These are phyloP conservation scores for Eimeria maxima DNA, from an alignment of 169 alveolate genomes.

Conservation along the genomic window DNA sequence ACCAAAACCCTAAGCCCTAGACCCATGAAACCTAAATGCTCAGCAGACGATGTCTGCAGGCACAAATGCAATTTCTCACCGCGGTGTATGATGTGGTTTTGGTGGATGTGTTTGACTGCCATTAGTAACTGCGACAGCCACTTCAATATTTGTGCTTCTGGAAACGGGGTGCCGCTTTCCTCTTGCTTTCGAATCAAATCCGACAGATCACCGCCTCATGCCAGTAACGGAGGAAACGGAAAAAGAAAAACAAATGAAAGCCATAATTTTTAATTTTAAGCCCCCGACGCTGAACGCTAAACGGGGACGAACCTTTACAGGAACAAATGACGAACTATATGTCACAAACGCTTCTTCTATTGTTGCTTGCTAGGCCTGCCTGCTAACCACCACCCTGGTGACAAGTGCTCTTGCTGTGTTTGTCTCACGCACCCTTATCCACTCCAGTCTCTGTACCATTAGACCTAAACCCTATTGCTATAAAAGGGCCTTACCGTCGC, in stretches of 20 bases:
- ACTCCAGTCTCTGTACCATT: background rate
- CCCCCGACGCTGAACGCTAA: background rate
- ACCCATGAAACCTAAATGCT: no score
- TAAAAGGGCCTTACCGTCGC: constrained; percentile 90
- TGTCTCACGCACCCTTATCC: background rate
- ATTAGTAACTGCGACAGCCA: constrained; percentile 93
- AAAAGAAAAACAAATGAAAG: background rate
- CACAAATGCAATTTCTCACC: constrained; percentile 85
- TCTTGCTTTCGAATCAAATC: constrained; percentile 32
- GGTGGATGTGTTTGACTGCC: constrained; percentile 92
- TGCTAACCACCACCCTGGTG: no score
- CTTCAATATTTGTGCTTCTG: constrained; percentile 89
- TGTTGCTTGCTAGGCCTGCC: no score
- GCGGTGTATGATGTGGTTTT: constrained; percentile 93
- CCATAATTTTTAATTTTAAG: no score
- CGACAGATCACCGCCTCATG: constrained; percentile 78
- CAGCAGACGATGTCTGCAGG: background rate
- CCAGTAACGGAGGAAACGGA: background rate
- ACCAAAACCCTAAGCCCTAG: background rate
- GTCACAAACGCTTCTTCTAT: no score
- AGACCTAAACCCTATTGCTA: background rate
- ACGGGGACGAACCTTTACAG: background rate
- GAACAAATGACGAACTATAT: no score
- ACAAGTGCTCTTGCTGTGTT: no score
- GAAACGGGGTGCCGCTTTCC: constrained; percentile 66